These are phyloP conservation scores for Aspergillus sp. DNA, from an alignment of 2,329 filamentous ascomycete genomes.

Conservation along the genomic window DNA sequence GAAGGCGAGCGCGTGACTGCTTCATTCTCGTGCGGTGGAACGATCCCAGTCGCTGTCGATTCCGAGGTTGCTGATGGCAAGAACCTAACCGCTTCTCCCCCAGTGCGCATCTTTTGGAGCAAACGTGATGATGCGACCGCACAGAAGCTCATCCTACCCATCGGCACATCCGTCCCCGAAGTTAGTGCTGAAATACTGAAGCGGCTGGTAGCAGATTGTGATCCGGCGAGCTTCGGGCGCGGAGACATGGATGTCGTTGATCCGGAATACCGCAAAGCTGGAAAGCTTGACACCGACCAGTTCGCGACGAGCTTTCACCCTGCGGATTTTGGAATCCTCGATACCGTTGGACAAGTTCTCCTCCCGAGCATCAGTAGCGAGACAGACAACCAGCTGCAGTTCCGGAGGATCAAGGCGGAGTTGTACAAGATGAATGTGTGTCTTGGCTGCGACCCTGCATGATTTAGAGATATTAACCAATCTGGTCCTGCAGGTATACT, in stretches of 20 bases:
- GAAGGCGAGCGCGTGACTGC: not conserved
- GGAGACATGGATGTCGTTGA: conserved; percentile 55
- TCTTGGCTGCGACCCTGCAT: not conserved
- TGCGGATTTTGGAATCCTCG: conserved; percentile 57
- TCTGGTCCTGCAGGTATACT: conserved; percentile 50
- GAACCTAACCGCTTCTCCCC: not conserved
- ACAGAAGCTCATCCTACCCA: conserved; percentile 15
- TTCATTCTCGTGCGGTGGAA: conserved; percentile 2
- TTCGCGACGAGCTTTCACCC: conserved; percentile 60
- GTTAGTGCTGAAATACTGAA: not conserved
- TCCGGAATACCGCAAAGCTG: conserved; percentile 58
- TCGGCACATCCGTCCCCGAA: not conserved
- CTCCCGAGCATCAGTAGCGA: conserved; percentile 37
- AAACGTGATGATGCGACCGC: not conserved
- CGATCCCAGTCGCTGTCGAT: not conserved
- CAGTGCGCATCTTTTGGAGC: conserved; percentile 18
- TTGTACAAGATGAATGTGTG: conserved; percentile 62
- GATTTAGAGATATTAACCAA: no score
- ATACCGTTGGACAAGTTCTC: conserved; percentile 54
- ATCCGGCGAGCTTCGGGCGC: conserved; percentile 56
- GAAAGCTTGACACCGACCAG: conserved; percentile 51
- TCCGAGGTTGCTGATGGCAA: no score
- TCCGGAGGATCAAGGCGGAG: conserved; percentile 53
- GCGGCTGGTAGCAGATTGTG: conserved; percentile 38
- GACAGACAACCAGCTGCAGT: conserved; percentile 18